A percentile compares a stretch with the other conserved stretches of the same genome.
Conservation (phyloP, 2,329 filamentous ascomycete genomes). For the Colletotrichum acutatum region DNA sequence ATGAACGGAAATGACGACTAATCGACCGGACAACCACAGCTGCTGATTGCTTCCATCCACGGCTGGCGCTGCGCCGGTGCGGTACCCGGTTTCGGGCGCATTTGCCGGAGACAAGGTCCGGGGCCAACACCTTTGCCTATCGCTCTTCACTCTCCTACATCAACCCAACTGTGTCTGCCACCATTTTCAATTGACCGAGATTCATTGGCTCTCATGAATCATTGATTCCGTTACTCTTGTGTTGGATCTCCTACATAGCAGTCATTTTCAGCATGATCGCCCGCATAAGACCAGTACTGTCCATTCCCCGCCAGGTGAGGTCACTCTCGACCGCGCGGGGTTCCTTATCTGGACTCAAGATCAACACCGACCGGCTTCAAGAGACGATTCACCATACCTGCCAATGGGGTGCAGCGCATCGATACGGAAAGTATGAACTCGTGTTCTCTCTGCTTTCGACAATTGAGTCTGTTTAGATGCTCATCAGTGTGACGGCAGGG, state of each 20-base stretch:
- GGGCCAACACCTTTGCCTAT: slow-evolving; percentile 5
- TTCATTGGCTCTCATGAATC: neutral
- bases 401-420: slow-evolving; percentile 46
- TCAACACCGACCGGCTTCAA: slow-evolving; percentile 43
- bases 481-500: slow-evolving; percentile 9
- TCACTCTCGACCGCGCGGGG: slow-evolving; percentile 14
- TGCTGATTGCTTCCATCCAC: neutral
- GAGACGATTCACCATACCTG: slow-evolving; percentile 46
- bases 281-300: neutral
- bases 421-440: slow-evolving; percentile 44
- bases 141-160: neutral
- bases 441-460: neutral
- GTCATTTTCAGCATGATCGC: neutral
- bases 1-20: slow-evolving; percentile 1
- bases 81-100: neutral
- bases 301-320: neutral
- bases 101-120: slow-evolving; percentile 1
- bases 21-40: neutral
- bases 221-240: neutral
- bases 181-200: neutral
- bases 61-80: neutral
- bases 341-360: slow-evolving; percentile 37
- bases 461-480: too few species aligned
- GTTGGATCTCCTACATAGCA: neutral
- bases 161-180: neutral